Evolutionary conservation across 2,329 filamentous ascomycete species (phyloP).

Genomic region (Apiospora arundinis): DNA sequence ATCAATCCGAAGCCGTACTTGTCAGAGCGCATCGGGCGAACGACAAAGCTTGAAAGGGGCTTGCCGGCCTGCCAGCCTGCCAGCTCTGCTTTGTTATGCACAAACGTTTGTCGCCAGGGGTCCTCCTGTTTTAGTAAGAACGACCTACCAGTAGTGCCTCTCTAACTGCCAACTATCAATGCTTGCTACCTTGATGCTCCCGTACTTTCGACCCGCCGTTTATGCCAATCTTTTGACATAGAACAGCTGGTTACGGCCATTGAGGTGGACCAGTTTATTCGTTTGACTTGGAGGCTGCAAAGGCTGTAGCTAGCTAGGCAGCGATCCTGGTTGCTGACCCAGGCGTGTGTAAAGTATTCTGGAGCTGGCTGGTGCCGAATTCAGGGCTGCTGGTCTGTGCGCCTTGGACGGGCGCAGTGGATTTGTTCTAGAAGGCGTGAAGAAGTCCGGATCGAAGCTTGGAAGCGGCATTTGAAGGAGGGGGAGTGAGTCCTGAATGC

Average conservation of each 20-base stretch:
- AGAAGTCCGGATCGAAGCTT: slow-evolving; percentile 22
- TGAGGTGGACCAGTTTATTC: no score
- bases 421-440: slow-evolving; percentile 19
- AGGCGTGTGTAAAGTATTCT: no score
- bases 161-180: no score
- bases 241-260: no score
- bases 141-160: neutral
- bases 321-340: no score
- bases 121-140: slow-evolving; percentile 12
- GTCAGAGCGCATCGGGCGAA: neutral
- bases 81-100: slow-evolving; percentile 15
- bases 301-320: no score
- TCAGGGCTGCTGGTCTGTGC: slow-evolving; percentile 17
- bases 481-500: slow-evolving; percentile 14
- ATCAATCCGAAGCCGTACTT: neutral
- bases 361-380: neutral
- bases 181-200: no score
- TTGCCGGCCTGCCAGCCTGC: no score
- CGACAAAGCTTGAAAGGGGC: neutral
- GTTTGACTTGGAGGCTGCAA: no score
- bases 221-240: no score
- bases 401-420: neutral
- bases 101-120: slow-evolving; percentile 14
- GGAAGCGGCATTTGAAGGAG: slow-evolving; percentile 21
- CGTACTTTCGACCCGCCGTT: no score